Evolutionary conservation across 2,329 filamentous ascomycete genomes (phyloP).

Genomic region (Colletotrichum sp.): DNA sequence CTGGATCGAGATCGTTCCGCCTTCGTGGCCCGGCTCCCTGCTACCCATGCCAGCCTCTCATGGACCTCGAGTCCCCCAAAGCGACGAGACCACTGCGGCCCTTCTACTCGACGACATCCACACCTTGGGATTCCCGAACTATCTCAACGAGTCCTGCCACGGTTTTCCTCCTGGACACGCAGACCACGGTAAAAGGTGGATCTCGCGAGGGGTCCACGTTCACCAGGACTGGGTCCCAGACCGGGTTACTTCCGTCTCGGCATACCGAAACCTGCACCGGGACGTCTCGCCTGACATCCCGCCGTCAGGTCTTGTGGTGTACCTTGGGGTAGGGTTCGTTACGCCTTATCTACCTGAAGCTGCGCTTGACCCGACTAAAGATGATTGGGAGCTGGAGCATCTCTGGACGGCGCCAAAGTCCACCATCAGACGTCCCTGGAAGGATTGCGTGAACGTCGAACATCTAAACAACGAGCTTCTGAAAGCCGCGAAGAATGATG

Average conservation of each 20-base stretch:
- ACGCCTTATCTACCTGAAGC: background rate
- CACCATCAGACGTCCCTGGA: background rate
- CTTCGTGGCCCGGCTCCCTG: background rate
- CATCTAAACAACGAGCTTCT: background rate
- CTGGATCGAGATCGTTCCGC: background rate
- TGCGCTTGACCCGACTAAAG: background rate
- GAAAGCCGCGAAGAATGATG: background rate
- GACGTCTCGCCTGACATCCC: background rate
- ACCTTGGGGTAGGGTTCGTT: background rate
- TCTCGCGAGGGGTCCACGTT: fast-evolving
- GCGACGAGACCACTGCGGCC: background rate
- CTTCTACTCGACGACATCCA: background rate
- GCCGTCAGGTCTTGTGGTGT: background rate
- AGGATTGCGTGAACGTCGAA: background rate
- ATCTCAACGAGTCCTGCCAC: background rate
- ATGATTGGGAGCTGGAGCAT: background rate
- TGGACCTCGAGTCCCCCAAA: background rate
- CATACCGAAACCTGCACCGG: background rate
- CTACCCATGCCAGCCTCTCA: background rate
- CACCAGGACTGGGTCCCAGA: background rate
- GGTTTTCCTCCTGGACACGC: background rate
- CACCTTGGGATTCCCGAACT: background rate
- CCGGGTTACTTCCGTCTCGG: background rate
- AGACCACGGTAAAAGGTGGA: background rate
- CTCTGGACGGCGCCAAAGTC: background rate